Percentiles rank a stretch among this genome's conserved stretches.
Evolutionary conservation across 192 early-diverging fungal genomes (phyloP).

Genomic region (Haplosporangium gracile): DNA sequence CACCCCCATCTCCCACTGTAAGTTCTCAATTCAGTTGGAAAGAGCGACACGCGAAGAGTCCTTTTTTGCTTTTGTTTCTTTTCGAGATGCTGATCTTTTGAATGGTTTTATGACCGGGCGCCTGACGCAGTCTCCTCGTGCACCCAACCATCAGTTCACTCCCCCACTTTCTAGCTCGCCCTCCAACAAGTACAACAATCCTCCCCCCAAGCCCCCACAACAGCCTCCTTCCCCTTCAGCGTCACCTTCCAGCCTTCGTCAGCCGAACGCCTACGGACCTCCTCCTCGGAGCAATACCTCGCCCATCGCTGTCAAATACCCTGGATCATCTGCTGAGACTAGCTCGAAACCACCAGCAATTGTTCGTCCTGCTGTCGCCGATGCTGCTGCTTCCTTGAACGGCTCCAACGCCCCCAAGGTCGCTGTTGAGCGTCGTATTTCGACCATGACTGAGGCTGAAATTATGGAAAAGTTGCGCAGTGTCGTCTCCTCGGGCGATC

Average conservation of each 20-base stretch:
- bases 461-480: conserved; percentile 94
- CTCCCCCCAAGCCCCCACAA: conserved; percentile 26
- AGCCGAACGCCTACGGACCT: conserved; percentile 24
- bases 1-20: conserved; percentile 53
- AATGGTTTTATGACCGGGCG: conserved; percentile 5
- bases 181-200: conserved; percentile 35
- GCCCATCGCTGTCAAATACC: conserved; percentile 46
- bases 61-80: conserved; percentile 10
- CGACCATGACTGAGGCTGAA: conserved; percentile 92
- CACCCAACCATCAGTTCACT: conserved; percentile 32
- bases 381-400: conserved; percentile 71
- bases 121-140: conserved; percentile 47
- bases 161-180: conserved; percentile 49
- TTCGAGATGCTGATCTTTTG: conserved; percentile 32
- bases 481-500: conserved; percentile 93
- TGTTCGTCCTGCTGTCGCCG: conserved; percentile 45
- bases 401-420: conserved; percentile 51
- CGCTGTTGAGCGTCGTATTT: conserved; percentile 77
- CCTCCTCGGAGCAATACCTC: conserved; percentile 23
- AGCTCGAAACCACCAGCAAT: conserved; percentile 39
- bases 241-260: conserved; percentile 32
- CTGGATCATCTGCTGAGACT: conserved; percentile 38
- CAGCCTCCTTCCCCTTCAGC: conserved; percentile 31
- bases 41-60: conserved; percentile 29
- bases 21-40: conserved; percentile 15